phyloP scores from a whole-genome alignment of 208 protist genomes.

The Phytomonas sp. region DNA sequence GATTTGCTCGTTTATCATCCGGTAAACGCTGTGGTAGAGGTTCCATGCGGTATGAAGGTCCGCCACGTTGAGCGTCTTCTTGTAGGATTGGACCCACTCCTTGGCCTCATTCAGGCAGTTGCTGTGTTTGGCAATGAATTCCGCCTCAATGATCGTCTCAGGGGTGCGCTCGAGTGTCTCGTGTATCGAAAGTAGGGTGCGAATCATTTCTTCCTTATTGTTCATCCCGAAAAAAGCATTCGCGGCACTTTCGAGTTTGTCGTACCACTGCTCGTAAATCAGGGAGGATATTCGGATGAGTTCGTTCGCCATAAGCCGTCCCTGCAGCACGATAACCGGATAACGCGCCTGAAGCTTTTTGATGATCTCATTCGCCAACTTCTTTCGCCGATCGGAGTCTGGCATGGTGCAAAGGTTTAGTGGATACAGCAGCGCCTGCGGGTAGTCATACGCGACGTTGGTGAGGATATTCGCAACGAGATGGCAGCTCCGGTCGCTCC shows the following conservation, averaged over 20 bases:
- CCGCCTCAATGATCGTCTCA: conserved; percentile 92
- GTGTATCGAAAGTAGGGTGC: conserved; percentile 87
- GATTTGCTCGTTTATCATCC: conserved; percentile 68
- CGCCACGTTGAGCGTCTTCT: conserved; percentile 36
- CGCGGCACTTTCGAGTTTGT: conserved; percentile 93
- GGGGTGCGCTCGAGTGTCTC: conserved; percentile 89
- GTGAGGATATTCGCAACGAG: conserved; percentile 92
- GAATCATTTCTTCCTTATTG: conserved; percentile 82
- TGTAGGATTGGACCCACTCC: conserved; percentile 65
- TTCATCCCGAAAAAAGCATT: conserved; percentile 92
- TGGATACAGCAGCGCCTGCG: conserved; percentile 98
- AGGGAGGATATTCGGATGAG: conserved; percentile 96
- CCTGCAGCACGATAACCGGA: conserved; percentile 86
- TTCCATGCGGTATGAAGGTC: conserved; percentile 81
- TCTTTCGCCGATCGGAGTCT: conserved; percentile 60
- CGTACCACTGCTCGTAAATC: conserved; percentile 91
- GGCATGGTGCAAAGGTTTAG: conserved; percentile 95
- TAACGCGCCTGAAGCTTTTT: conserved; percentile 54
- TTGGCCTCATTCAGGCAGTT: conserved; percentile 47
- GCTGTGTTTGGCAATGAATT: conserved; percentile 85
- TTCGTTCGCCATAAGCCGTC: conserved; percentile 92
- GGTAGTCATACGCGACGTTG: conserved; percentile 93
- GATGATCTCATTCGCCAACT: conserved; percentile 64
- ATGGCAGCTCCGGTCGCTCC: conserved; percentile 78
- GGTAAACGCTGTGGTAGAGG: conserved; percentile 78